Evolutionary conservation across 2,329 filamentous ascomycete genomes (phyloP).

Genomic region (Teratosphaeria gauchensis): DNA sequence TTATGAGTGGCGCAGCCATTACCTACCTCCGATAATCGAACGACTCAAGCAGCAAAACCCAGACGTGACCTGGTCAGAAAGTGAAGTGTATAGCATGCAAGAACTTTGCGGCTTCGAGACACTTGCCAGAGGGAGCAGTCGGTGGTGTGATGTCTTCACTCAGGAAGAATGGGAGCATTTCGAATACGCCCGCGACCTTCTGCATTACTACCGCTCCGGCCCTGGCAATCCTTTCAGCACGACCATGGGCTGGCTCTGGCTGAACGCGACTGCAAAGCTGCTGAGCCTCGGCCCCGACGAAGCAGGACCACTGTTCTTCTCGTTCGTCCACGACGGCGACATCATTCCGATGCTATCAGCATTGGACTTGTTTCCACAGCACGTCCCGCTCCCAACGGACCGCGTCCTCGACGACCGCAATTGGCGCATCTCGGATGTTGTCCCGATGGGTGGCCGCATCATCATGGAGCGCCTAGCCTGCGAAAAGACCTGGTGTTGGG

Average conservation of each 20-base stretch:
- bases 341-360: constrained; percentile 47
- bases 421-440: constrained; percentile 47
- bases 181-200: constrained; percentile 49
- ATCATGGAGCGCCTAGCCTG: constrained; percentile 46
- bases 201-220: constrained; percentile 51
- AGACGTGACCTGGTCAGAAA: constrained; percentile 33
- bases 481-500: constrained; percentile 13
- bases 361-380: constrained; percentile 39
- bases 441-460: constrained; percentile 49
- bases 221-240: constrained; percentile 46
- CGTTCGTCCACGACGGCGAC: constrained; percentile 52
- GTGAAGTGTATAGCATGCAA: constrained; percentile 50
- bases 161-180: constrained; percentile 40
- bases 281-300: constrained; percentile 33
- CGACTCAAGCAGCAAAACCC: constrained; percentile 37
- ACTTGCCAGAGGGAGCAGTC: constrained; percentile 42
- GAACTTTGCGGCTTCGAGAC: constrained; percentile 53
- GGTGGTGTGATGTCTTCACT: constrained; percentile 49
- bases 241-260: constrained; percentile 48
- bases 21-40: constrained; percentile 37
- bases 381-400: constrained; percentile 37
- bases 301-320: constrained; percentile 44
- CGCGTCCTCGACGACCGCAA: constrained; percentile 35
- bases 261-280: constrained; percentile 46
- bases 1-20: constrained; percentile 37